These are phyloP conservation scores for Calendula officinalis DNA, from an alignment of 129 eudicot genomes.

Conservation along the genomic window DNA sequence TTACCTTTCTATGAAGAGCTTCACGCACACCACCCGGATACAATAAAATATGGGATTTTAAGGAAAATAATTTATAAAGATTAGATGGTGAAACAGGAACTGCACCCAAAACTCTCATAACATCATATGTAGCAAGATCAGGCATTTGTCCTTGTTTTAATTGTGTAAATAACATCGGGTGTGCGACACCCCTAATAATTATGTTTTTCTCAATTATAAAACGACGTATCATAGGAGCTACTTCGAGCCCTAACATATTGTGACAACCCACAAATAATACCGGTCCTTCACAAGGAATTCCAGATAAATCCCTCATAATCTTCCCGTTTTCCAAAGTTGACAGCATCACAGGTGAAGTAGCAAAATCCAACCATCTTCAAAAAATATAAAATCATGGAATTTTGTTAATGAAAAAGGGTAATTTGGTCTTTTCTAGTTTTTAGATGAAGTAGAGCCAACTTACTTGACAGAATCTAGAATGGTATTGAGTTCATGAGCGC, in stretches of 20 bases:
- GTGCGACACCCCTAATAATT: too few relatives aligned
- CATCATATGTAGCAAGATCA: constrained; percentile 44
- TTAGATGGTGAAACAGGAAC: constrained; percentile 72
- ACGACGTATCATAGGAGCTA: too few relatives aligned
- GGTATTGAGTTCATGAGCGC: constrained; percentile 42
- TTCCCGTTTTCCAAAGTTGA: too few relatives aligned
- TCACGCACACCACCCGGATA: constrained; percentile 90
- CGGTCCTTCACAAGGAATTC: too few relatives aligned
- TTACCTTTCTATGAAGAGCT: constrained; percentile 89
- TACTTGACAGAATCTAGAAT: constrained; percentile 47
- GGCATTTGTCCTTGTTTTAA: constrained; percentile 20
- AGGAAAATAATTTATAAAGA: constrained; percentile 47
- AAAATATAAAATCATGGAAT: neutral
- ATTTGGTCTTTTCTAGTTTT: constrained; percentile 1
- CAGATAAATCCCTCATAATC: too few relatives aligned
- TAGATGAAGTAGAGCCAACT: neutral
- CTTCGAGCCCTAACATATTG: too few relatives aligned
- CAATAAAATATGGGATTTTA: constrained; percentile 55
- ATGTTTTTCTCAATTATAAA: too few relatives aligned
- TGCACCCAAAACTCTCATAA: constrained; percentile 52
- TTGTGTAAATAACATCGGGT: too few relatives aligned
- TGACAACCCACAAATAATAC: too few relatives aligned
- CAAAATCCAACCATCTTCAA: neutral
- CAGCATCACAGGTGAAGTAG: neutral
- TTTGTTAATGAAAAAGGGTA: constrained; percentile 3